A percentile compares a stretch with the other conserved stretches of the same genome.
Evolutionary conservation across 163 green algal species (phyloP).

Genomic region (Volvox carteri): DNA sequence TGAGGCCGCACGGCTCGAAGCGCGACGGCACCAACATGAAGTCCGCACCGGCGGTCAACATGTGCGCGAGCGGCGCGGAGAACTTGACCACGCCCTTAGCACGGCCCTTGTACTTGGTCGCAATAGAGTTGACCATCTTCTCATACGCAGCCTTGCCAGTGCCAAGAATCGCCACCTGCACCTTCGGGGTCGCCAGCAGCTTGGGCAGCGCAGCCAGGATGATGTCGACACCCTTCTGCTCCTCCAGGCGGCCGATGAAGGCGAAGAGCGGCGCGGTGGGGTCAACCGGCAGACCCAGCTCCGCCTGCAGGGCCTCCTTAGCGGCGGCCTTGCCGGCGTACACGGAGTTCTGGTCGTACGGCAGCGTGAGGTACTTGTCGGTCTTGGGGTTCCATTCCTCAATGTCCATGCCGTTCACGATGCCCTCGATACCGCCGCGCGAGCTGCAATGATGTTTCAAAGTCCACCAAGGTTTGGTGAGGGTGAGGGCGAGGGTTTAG

Average conservation of each 20-base stretch:
- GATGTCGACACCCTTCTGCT: constrained; percentile 99
- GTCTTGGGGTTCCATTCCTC: constrained; percentile 89
- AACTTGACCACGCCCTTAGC: constrained; percentile 96
- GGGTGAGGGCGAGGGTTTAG: not conserved
- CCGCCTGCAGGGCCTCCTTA: constrained; percentile 87
- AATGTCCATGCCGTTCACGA: constrained; percentile 97
- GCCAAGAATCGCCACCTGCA: constrained; percentile 90
- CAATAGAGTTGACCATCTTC: constrained; percentile 84
- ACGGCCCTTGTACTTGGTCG: constrained; percentile 75
- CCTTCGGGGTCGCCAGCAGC: constrained; percentile 67
- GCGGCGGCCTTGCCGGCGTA: constrained; percentile 90
- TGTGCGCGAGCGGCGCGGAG: constrained; percentile 91
- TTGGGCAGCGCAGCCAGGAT: constrained; percentile 86
- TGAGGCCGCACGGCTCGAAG: constrained; percentile 98
- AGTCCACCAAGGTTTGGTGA: no score
- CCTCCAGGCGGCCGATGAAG: constrained; percentile 97
- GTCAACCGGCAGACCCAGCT: constrained; percentile 80
- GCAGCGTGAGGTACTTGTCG: constrained; percentile 96
- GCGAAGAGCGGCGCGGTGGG: constrained; percentile 87
- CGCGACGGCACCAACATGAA: constrained; percentile 98
- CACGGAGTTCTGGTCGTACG: constrained; percentile 86
- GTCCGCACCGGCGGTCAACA: constrained; percentile 96
- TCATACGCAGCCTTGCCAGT: constrained; percentile 98
- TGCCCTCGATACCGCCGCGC: constrained; percentile 87
- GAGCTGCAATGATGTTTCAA: no score